These are phyloP conservation scores for Circinella umbellata DNA, from an alignment of 371 early-diverging fungal species.

Conservation along the genomic window DNA sequence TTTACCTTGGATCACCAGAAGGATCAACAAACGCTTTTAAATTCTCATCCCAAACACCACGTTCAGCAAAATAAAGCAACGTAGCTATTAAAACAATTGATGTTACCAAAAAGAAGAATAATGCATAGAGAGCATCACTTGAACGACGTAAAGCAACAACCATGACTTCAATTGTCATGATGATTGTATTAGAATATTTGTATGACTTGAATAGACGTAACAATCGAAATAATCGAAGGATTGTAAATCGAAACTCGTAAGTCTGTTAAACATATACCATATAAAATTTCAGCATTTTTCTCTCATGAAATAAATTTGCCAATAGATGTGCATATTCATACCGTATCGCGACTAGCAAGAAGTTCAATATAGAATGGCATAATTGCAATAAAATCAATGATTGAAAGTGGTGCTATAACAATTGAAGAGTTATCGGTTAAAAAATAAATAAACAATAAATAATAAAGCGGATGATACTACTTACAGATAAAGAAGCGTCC, in stretches of 20 bases:
- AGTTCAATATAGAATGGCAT: constrained; percentile 84
- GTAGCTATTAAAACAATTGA: constrained; percentile 79
- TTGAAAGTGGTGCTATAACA: constrained; percentile 67
- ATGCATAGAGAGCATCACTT: constrained; percentile 77
- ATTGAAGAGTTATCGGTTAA: background rate
- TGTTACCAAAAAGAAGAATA: constrained; percentile 80
- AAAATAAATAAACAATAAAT: background rate
- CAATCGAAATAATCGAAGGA: constrained; percentile 79
- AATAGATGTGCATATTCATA: constrained; percentile 27
- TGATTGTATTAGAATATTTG: constrained; percentile 74
- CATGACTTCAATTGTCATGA: constrained; percentile 87
- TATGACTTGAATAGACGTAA: constrained; percentile 84
- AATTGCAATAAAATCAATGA: constrained; percentile 83
- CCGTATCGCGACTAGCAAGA: constrained; percentile 70
- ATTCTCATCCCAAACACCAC: constrained; percentile 81
- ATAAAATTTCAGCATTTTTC: no score
- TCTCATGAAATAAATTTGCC: background rate
- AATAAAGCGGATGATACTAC: background rate
- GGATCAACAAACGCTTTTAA: constrained; percentile 70
- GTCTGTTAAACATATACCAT: constrained; percentile 42
- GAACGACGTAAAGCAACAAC: constrained; percentile 81
- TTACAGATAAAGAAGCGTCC: constrained; percentile 50
- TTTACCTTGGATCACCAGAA: constrained; percentile 64
- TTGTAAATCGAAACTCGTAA: constrained; percentile 85
- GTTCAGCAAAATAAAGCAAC: constrained; percentile 84